These are phyloP conservation scores for Botrytis squamosa DNA, from an alignment of 2,329 filamentous ascomycete genomes.

Conservation along the genomic window DNA sequence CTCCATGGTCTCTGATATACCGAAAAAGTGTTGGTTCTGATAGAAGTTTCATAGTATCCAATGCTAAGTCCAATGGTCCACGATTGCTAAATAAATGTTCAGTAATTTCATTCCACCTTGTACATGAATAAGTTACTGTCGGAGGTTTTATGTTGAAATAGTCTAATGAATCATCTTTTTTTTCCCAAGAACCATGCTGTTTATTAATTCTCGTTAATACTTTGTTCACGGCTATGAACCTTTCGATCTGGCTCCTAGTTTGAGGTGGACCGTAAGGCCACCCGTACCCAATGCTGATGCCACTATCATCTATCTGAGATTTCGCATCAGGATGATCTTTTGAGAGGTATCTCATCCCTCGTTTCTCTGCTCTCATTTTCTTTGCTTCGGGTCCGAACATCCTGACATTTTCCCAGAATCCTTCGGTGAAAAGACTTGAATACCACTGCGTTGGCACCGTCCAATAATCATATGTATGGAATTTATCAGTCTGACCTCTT, in stretches of 20 bases:
- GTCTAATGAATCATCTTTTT: neutral
- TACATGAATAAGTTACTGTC: neutral
- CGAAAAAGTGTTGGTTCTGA: neutral
- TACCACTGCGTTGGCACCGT: constrained; percentile 5
- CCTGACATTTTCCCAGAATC: constrained; percentile 3
- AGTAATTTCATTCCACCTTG: neutral
- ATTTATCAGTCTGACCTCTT: neutral
- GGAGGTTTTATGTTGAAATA: neutral
- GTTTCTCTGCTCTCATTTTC: neutral
- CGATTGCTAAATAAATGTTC: neutral
- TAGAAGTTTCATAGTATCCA: constrained; percentile 4
- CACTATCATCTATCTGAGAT: neutral
- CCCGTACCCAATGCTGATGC: neutral
- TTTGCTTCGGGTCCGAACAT: neutral
- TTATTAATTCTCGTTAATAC: neutral
- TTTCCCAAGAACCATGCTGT: neutral
- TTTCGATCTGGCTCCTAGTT: neutral
- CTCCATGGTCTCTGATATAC: constrained; percentile 2
- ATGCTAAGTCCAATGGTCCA: neutral
- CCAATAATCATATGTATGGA: constrained; percentile 10
- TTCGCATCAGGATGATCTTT: neutral
- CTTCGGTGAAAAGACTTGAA: neutral
- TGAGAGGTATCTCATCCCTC: neutral
- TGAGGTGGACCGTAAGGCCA: neutral
- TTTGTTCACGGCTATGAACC: neutral